These are phyloP conservation scores for Glycine tomentella DNA, from an alignment of 306 rosid genomes.

Conservation along the genomic window DNA sequence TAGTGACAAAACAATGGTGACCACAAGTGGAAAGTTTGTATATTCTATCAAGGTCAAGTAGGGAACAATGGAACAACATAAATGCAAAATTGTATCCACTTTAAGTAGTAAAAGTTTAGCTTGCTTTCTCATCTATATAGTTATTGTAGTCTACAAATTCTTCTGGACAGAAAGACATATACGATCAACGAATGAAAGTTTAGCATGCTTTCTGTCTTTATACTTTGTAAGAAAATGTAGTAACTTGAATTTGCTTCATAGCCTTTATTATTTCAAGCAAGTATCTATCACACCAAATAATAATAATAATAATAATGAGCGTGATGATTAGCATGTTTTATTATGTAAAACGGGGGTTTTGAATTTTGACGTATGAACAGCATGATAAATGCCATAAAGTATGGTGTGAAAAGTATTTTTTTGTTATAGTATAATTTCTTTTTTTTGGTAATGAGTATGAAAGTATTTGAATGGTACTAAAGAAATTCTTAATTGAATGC, in stretches of 20 bases:
- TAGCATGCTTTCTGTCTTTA: constrained; percentile 7
- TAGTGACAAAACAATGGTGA: constrained; percentile 60
- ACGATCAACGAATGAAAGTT: constrained; percentile 19
- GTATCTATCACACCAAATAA: constrained; percentile 24
- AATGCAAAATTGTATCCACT: constrained; percentile 50
- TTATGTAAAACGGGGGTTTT: constrained; percentile 11
- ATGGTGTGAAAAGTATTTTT: neutral
- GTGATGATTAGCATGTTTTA: constrained; percentile 40
- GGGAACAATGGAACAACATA: constrained; percentile 67
- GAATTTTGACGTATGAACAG: constrained; percentile 1
- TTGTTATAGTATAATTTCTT: too few species aligned
- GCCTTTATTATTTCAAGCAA: neutral
- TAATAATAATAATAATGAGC: constrained; percentile 21
- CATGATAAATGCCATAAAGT: constrained; percentile 44
- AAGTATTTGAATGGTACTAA: neutral
- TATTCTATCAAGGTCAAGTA: constrained; percentile 59
- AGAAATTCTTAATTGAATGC: neutral
- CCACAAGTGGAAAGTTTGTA: constrained; percentile 59
- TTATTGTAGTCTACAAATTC: constrained; percentile 40
- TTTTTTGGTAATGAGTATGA: neutral
- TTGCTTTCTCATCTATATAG: constrained; percentile 44
- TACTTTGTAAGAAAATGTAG: constrained; percentile 9
- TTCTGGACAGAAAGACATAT: constrained; percentile 16
- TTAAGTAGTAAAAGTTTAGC: constrained; percentile 35
- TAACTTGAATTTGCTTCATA: neutral